A percentile compares a stretch with the other conserved stretches of the same genome.
Conservation (phyloP, 2,329 filamentous ascomycete species). For the Hymenoscyphus fructigenus region DNA sequence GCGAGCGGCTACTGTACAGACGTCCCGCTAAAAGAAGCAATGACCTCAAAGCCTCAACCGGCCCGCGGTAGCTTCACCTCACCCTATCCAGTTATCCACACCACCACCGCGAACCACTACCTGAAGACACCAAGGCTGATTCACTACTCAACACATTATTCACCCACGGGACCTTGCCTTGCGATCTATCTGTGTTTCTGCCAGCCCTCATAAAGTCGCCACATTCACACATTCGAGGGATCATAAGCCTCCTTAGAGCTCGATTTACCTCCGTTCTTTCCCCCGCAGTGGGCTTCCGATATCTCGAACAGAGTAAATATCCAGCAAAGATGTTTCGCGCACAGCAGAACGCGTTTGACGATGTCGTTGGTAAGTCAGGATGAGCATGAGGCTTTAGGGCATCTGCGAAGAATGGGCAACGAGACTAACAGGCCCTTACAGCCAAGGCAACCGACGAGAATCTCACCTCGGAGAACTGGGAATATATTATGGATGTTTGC, state of each 20-base stretch:
- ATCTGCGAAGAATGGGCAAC: conserved; percentile 13
- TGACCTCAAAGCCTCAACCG: conserved; percentile 3
- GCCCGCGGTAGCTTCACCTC: background rate
- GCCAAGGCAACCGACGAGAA: conserved; percentile 96
- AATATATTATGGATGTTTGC: conserved; percentile 50
- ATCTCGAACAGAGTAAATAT: conserved; percentile 10
- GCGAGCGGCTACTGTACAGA: background rate
- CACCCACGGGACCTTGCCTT: background rate
- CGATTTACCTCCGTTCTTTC: background rate
- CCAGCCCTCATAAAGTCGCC: background rate
- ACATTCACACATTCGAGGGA: background rate
- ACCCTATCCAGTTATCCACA: background rate
- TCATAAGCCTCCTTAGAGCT: background rate
- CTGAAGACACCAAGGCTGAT: background rate
- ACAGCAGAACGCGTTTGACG: conserved; percentile 68
- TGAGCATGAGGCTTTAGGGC: background rate
- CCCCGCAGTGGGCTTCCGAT: conserved; percentile 7
- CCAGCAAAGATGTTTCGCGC: conserved; percentile 52
- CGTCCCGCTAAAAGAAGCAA: background rate
- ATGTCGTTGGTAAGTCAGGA: conserved; percentile 60
- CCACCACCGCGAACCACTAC: background rate
- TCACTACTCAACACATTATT: background rate
- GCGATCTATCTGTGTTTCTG: background rate
- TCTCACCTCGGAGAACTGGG: conserved; percentile 72
- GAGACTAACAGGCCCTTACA: conserved; percentile 37